Conservation (phyloP, 257 asterid species). For the Solanum tarijense region DNA sequence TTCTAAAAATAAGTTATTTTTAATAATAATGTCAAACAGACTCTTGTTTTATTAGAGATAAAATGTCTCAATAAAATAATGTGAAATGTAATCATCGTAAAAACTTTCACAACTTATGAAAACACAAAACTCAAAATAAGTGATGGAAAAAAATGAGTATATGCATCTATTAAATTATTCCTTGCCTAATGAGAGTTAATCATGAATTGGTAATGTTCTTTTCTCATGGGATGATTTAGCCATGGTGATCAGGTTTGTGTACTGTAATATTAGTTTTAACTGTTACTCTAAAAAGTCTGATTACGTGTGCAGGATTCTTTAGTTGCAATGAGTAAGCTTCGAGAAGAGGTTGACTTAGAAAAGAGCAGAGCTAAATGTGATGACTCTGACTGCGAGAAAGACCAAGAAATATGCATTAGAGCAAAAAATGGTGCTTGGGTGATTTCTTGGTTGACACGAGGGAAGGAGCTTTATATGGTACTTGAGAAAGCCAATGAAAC, state of each 20-base stretch:
- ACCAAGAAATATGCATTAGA: constrained; percentile 68
- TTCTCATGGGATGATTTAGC: neutral
- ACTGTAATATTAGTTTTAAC: neutral
- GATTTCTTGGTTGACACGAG: constrained; percentile 65
- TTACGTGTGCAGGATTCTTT: constrained; percentile 58
- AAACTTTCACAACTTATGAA: no score
- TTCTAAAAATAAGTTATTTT: no score
- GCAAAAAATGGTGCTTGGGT: constrained; percentile 95
- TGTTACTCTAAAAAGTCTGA: neutral
- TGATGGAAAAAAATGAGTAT: no score
- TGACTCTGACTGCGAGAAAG: constrained; percentile 42
- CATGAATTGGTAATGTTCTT: neutral
- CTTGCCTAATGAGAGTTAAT: neutral
- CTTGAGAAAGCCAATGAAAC: constrained; percentile 96
- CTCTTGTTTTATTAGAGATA: no score
- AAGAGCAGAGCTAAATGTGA: constrained; percentile 49
- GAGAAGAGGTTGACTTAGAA: constrained; percentile 80
- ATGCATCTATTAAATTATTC: no score
- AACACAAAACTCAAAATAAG: no score
- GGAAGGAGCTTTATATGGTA: constrained; percentile 91
- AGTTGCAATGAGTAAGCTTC: constrained; percentile 64
- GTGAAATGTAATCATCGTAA: no score
- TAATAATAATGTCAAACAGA: no score
- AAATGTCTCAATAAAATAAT: no score
- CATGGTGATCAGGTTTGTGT: neutral